Evolutionary conservation across 2,329 filamentous ascomycete species (phyloP).

Genomic region (Cordyceps pruinosa): DNA sequence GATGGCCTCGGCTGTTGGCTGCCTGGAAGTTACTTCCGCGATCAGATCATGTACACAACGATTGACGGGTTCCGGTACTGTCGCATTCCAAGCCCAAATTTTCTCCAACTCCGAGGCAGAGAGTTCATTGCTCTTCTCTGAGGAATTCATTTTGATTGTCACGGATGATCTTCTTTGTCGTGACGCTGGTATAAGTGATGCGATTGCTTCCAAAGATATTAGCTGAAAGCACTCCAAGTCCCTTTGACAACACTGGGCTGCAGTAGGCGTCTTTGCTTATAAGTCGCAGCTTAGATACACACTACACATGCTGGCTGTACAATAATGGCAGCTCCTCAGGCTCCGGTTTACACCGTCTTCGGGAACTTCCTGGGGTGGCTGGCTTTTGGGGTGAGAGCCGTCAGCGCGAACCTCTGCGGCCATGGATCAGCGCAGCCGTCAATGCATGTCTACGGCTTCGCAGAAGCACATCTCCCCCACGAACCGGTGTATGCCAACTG

Average conservation of each 20-base stretch:
- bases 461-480: not conserved
- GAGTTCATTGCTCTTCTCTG: not conserved
- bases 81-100: conserved; percentile 13
- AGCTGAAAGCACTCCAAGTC: not conserved
- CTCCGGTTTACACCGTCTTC: not conserved
- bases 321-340: not conserved
- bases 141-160: not conserved
- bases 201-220: not conserved
- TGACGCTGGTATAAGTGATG: not conserved
- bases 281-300: not conserved
- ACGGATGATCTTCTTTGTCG: not conserved
- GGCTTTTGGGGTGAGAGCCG: not conserved
- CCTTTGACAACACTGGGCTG: not conserved
- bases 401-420: not conserved
- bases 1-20: conserved; percentile 30
- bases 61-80: conserved; percentile 13
- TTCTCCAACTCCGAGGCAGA: not conserved
- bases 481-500: not conserved
- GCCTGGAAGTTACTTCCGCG: conserved; percentile 25
- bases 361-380: not conserved
- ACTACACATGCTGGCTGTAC: not conserved
- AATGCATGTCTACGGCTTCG: not conserved
- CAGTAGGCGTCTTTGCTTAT: not conserved
- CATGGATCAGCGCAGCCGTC: not conserved
- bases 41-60: conserved; percentile 36